Evolutionary conservation across 140 eudicot species (phyloP), one percentile per base, ranked within the genome.

Genomic region (Flaveria floridana): DNA sequence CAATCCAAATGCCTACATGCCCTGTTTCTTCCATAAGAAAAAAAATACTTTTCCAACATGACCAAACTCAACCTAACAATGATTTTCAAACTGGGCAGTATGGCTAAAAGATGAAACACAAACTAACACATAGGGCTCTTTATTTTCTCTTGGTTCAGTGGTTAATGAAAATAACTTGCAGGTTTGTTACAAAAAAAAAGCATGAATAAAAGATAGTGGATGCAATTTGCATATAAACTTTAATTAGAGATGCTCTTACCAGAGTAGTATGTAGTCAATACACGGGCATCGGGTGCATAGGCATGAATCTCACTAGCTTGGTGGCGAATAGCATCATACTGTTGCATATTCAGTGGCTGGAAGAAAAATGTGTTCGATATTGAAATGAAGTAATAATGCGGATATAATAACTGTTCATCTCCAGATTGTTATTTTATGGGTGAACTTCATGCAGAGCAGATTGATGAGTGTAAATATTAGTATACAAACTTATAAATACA

Each of bases 201-300:
- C 34, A 72, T 7, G 46, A 19, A 72, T 34, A 34, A 30, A 50
- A 75, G 79, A 76, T 34, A 37, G 16, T 37, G 53, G 55, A 39
- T 37, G 65, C 26, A 50, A 30, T 64, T 26, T 72, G 57, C 73
- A 70, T 46, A 30, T 14, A 30, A 72, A 72, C 39, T 67, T 26
- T 68, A 70, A 34, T 46, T 64, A 65, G 39, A 48, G 58, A 72
- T 37, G 25, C 73, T 72, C 84, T 67, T 87, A 93, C 98, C 98
- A 18, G 96, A 86, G 79, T 93, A 86, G 75, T 93, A 93, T 48
- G 98, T 93, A 46, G 98, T 93, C 78, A 93, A 81, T 67, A 93
- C 91, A 76, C 98, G 98, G 9, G 98, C 97, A 88, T 90, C 98
- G 12, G 97, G 91, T 70, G 98, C 97, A 70, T 93, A 90, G 44